These are phyloP conservation scores for Psophocarpus tetragonolobus DNA, from an alignment of 306 rosid genomes.

Conservation along the genomic window DNA sequence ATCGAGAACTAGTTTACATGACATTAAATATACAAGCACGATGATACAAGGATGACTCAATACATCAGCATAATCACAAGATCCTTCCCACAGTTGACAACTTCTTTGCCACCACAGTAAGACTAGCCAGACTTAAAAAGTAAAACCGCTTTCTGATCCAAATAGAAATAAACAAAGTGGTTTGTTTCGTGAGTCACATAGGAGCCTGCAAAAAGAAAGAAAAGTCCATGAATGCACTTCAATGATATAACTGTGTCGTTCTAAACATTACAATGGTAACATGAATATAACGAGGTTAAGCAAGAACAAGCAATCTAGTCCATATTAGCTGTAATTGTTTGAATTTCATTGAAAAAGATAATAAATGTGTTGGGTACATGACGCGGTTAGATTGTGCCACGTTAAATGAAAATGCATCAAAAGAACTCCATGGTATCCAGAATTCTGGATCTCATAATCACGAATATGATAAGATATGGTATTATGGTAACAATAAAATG, in stretches of 20 bases:
- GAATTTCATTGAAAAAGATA: neutral
- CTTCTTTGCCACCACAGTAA: no score
- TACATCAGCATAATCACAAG: constrained; percentile 44
- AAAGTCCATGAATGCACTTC: constrained; percentile 21
- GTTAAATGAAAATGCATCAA: neutral
- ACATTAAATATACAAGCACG: constrained; percentile 59
- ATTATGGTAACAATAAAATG: neutral
- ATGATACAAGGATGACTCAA: constrained; percentile 49
- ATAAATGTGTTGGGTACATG: neutral
- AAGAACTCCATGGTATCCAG: neutral
- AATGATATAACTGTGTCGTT: neutral
- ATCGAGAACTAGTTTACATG: constrained; percentile 39
- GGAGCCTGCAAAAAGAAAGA: constrained; percentile 60
- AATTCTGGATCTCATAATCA: neutral
- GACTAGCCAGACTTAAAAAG: constrained; percentile 86
- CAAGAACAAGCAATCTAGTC: constrained; percentile 8
- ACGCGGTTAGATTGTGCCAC: neutral
- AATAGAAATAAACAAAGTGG: constrained; percentile 90
- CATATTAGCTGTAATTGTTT: neutral
- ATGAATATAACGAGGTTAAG: neutral
- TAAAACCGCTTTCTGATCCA: constrained; percentile 93
- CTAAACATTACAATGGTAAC: neutral
- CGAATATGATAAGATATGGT: neutral
- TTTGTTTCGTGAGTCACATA: constrained; percentile 93
- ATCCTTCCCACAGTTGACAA: constrained; percentile 26